These are phyloP conservation scores for Schoenoplectus tabernaemontani DNA, from an alignment of 202 grass and related monocot species.

Conservation along the genomic window DNA sequence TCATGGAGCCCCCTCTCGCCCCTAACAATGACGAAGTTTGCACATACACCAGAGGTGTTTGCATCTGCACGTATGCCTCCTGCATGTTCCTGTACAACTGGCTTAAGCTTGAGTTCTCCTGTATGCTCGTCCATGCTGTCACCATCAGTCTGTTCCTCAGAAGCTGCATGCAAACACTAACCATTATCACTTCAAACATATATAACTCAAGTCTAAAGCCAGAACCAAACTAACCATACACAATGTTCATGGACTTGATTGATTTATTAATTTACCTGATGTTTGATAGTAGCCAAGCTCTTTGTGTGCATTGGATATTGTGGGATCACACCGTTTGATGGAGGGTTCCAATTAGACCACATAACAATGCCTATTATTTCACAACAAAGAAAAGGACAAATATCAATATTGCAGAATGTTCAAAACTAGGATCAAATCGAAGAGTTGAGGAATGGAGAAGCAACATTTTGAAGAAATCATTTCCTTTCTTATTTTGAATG, in stretches of 20 bases:
- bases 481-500: no score
- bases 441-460: no score
- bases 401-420: constrained; percentile 9
- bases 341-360: constrained; percentile 85
- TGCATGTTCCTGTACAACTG: constrained; percentile 89
- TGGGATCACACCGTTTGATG: constrained; percentile 93
- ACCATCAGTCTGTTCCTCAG: constrained; percentile 68
- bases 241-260: background rate
- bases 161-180: constrained; percentile 28
- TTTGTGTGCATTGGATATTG: constrained; percentile 99
- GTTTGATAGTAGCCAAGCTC: constrained; percentile 95
- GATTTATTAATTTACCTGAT: constrained; percentile 45
- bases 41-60: constrained; percentile 75
- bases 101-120: constrained; percentile 78
- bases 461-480: no score
- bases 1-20: constrained; percentile 60
- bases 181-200: background rate
- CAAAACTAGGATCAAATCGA: no score
- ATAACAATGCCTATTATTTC: constrained; percentile 67
- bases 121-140: constrained; percentile 61
- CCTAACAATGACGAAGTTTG: background rate
- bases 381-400: constrained; percentile 12
- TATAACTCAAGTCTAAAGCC: background rate
- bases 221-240: background rate
- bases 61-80: constrained; percentile 81